Base-by-base conservation (phyloP, 768 basidiomycete species). In the Hericium rajendrae region DNA sequence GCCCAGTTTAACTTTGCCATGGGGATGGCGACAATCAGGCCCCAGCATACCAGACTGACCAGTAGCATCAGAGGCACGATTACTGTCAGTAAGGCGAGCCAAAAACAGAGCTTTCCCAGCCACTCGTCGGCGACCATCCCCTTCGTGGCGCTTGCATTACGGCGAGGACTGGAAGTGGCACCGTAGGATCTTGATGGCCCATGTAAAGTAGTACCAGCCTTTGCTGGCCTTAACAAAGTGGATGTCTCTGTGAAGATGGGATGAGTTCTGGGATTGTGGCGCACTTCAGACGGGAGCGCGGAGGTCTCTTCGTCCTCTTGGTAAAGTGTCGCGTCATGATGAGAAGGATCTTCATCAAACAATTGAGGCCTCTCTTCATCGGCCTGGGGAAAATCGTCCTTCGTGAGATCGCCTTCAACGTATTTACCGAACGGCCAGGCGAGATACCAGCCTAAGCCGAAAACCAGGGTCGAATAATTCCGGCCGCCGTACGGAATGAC, bases 391-490 rank as follows among this genome's bases (percentile, higher is more conserved):
- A 46, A 6, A 24, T 69, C 74, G 8, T 66, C 66, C 3, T 74
- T 69, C 39, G 75, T 74, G 22, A 74, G 68, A 59, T 85, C 85
- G 11, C 93, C 91, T 70, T 97, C 94, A 51, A 99, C 91, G 68
- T 98, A 99, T 71, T 97, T 97, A 18, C 97, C 94, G 67, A 99
- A 99, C 2, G 97, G 97, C 97, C 97, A 98, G 20, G 83, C 82
- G 54, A 97, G 80, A 69, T 99, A 99, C 90, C 94, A 97, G 6
- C 93, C 94, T 24, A 99, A 73, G 13, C 97, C 97, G 65, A 84
- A 92, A 5, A 97, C 75, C 32, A 98, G 78, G n/a, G 80, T 81
- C 2, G 91, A 82, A 68, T 95, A 98, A 51, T 82, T 85, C 62
- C 77, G 78, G 46, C 93, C 93, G 12, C 97, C 95, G 49, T 79